Evolutionary conservation across 306 rosid species (phyloP).

Genomic region (Cyamopsis tetragonoloba): DNA sequence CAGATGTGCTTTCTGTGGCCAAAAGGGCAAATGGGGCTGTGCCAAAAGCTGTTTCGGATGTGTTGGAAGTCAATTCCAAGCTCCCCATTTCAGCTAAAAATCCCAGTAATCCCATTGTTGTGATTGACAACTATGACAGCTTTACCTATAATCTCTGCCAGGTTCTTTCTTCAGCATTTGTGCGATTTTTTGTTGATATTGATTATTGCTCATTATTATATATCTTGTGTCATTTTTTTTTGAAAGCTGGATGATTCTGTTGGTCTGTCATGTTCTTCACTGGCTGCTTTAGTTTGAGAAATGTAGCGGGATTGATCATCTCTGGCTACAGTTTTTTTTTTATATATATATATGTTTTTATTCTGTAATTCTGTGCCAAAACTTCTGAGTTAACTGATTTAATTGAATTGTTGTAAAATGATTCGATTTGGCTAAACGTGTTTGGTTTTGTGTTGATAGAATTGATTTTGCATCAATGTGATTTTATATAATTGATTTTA

Average conservation of each 20-base stretch:
- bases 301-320: background rate
- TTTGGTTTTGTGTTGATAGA: no score
- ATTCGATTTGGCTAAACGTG: background rate
- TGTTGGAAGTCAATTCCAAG: background rate
- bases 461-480: no score
- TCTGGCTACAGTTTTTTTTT: no score
- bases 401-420: background rate
- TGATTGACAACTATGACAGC: conserved; percentile 60
- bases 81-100: conserved; percentile 1
- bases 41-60: conserved; percentile 28
- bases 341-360: no score
- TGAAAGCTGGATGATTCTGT: background rate
- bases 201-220: background rate
- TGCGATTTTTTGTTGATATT: background rate
- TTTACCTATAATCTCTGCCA: conserved; percentile 96
- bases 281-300: background rate
- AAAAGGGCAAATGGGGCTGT: conserved; percentile 43
- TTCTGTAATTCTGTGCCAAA: background rate
- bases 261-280: background rate
- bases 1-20: conserved; percentile 19
- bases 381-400: background rate
- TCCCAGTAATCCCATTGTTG: conserved; percentile 35
- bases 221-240: background rate
- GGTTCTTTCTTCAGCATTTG: conserved; percentile 32
- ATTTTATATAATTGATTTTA: no score